Base-by-base conservation (phyloP, 129 eudicot genomes). In the Centaurea solstitialis region DNA sequence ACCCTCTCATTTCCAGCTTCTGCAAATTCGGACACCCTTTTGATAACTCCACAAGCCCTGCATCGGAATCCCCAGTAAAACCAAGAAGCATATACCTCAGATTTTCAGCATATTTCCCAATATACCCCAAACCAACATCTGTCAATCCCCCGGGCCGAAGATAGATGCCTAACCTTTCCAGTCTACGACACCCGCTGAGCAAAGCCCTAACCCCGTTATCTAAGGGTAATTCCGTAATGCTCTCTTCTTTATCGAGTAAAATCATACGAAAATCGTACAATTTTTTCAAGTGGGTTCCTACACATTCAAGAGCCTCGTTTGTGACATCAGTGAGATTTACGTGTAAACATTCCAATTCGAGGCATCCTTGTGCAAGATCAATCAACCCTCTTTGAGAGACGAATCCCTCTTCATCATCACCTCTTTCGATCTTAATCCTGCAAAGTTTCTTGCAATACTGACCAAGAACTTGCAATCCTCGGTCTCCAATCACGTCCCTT, bases 41-140 rank as follows among this genome's bases (percentile, higher is more conserved):
- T 23, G 95, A 90, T n/a, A 94, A 85, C 72, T 78, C 93, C 57
- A 90, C 12, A 45, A 94, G 89, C 15, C 98, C 98, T 13, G 57
- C 82, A 82, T 94, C 97, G 0, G 97, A 85, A 47, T 88, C 89
- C 12, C 98, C 98, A 1, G 91, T 89, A 75, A 83, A 88, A 41
- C 98, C 98, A 61, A 94, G 85, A 82, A 94, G 93, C 95, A 94
- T 90, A 90, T 95, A 92, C 75, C 86, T 84, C 35, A 94, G 84
- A 3, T 94, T 88, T 50, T 71, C 75, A 75, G 92, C 89, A 81
- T 89, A 88, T 66, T 78, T 70, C 41, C 98, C 97, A 5, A 91
- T 84, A 64, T 86, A 91, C 23, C 92, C 74, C 38, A 94, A 88
- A 18, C 98, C 97, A 57, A 43, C 72, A 71, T 94, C 98, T 0